Base-by-base conservation (phyloP, 345 rosid species). In the Arabis alpina region DNA sequence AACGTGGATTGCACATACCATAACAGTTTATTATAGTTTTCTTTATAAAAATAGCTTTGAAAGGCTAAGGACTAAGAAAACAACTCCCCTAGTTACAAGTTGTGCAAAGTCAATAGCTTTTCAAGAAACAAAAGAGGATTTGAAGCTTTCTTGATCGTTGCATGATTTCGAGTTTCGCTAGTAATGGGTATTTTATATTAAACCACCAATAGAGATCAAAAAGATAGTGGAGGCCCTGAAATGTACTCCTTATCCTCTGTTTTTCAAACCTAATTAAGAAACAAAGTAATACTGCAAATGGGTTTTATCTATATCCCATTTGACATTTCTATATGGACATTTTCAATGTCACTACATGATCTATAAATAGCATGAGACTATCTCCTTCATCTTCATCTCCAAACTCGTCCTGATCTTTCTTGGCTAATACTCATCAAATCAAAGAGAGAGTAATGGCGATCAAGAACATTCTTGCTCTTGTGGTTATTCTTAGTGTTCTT, bases 381-480 rank as follows among this genome's bases (percentile, higher is more conserved):
- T 16, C 23, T 42, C 68, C 40, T 43, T 41, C 10, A 50, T 68
- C 15, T 66, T 32, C 51, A 59, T 27, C 60, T 51, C 24, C 6
- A 30, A 65, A 10, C 53, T 47, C 9, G 5, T 30, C 44, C 42
- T 36, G 6, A 65, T 9, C 16, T 47, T 69, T 41, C 68, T 54
- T 74, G 11, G 34, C 36, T 39, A 64, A 32, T 39, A 73, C 71
- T 65, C 71, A 40, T 49, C 44, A 30, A 58, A 63, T 50, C 25
- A 41, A 52, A 27, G 50, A 62, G 3, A 16, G 0, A 47, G 19
- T 10, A 5, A 72, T 84, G 88, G 88, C 79, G 25, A 42, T 32
- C 41, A 75, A 78, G 71, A 88, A 77, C 74, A 62, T 81, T 63
- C 42, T 80, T 10, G 74, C 52, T 1, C 24, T 74, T 53, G 24